A percentile compares a stretch with the other conserved stretches of the same genome.
These are phyloP conservation scores for Kurtzmaniella fragi DNA, from an alignment of 805 yeast genomes.

Conservation along the genomic window DNA sequence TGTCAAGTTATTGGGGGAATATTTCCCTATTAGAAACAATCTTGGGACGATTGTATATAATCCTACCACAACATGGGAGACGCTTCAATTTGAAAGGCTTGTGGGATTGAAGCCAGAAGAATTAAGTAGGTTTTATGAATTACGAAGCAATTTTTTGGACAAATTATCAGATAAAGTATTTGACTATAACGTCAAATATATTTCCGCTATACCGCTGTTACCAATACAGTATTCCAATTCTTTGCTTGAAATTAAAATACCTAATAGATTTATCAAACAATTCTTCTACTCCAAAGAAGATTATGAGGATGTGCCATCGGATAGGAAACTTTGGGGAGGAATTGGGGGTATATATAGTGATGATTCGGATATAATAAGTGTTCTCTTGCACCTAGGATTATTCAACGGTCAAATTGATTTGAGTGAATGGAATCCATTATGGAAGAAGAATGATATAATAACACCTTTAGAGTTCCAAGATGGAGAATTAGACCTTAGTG, in stretches of 20 bases:
- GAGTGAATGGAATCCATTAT: slow-evolving; percentile 25
- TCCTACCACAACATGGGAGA: slow-evolving; percentile 47
- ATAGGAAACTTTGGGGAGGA: slow-evolving; percentile 70
- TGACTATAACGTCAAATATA: slow-evolving; percentile 18
- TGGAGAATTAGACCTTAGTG: slow-evolving; percentile 44
- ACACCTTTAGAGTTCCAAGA: slow-evolving; percentile 14
- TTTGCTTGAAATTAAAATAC: slow-evolving; percentile 52
- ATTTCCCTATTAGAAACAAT: slow-evolving; percentile 28
- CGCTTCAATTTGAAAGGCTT: slow-evolving; percentile 27
- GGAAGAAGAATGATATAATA: slow-evolving; percentile 24
- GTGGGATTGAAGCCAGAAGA: slow-evolving; percentile 30
- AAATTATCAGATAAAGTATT: slow-evolving; percentile 18
- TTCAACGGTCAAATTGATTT: slow-evolving; percentile 34
- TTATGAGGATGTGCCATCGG: slow-evolving; percentile 34
- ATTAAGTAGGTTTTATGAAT: slow-evolving; percentile 20
- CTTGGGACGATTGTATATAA: slow-evolving; percentile 57
- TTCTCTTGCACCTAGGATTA: slow-evolving; percentile 71
- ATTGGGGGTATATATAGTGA: slow-evolving; percentile 82
- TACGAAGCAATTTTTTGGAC: slow-evolving; percentile 21
- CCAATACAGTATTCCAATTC: slow-evolving; percentile 31
- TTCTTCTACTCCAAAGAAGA: slow-evolving; percentile 24
- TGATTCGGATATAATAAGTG: slow-evolving; percentile 80
- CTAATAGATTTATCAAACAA: slow-evolving; percentile 37
- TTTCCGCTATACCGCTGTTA: slow-evolving; percentile 36
- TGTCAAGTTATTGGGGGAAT: slow-evolving; percentile 15